Conservation (phyloP, 164 flowering plant species). For the Liquidambar formosana region DNA sequence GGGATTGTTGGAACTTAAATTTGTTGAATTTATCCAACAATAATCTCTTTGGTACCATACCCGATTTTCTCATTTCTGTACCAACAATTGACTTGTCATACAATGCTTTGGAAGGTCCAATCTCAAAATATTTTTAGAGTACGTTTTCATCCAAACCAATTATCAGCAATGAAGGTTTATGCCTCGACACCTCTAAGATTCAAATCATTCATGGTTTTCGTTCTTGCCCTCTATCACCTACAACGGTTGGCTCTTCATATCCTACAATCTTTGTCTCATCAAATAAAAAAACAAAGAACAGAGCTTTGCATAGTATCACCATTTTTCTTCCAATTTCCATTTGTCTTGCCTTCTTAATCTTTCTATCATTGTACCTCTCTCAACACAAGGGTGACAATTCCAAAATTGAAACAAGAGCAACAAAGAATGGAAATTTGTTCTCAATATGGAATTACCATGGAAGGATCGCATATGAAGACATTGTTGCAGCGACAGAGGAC, state of each 20-base stretch:
- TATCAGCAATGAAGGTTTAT: not conserved
- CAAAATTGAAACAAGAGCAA: not conserved
- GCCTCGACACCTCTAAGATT: too few relatives aligned
- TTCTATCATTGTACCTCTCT: not conserved
- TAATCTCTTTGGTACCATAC: not conserved
- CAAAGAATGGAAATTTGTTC: slow-evolving; percentile 13
- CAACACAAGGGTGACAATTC: not conserved
- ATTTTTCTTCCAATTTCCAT: not conserved
- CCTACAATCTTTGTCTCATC: too few relatives aligned
- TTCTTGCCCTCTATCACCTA: too few relatives aligned
- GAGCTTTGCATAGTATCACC: not conserved
- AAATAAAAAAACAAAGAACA: not conserved
- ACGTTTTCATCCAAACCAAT: not conserved
- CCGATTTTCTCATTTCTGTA: not conserved
- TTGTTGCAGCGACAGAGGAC: slow-evolving; percentile 18
- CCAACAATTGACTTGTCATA: not conserved
- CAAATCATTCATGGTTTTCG: too few relatives aligned
- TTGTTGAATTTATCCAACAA: too few relatives aligned
- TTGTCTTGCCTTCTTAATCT: not conserved
- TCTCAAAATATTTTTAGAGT: not conserved
- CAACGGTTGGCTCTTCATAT: not conserved
- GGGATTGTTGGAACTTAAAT: too few relatives aligned
- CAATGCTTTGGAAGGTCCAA: not conserved
- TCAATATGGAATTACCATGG: slow-evolving; percentile 20
- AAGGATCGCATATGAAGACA: slow-evolving; percentile 18